Evolutionary conservation across 768 basidiomycete genomes (phyloP).

Genomic region (Macrolepiota albuminosa): DNA sequence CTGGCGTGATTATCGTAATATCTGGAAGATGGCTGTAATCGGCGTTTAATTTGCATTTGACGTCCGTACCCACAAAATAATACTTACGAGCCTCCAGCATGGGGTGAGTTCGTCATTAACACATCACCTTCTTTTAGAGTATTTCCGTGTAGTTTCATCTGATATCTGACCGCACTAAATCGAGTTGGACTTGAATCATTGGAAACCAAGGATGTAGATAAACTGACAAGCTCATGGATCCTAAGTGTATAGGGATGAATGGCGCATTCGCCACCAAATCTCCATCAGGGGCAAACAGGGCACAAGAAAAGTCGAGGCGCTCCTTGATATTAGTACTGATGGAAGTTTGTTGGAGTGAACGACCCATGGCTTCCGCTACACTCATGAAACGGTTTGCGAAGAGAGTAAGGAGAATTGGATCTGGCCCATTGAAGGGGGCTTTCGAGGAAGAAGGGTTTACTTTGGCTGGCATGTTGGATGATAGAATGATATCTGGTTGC

Average conservation of each 20-base stretch:
- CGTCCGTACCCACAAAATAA: background rate
- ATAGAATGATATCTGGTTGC: background rate
- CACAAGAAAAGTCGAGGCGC: slow-evolving; percentile 91
- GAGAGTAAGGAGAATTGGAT: slow-evolving; percentile 84
- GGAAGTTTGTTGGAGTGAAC: slow-evolving; percentile 84
- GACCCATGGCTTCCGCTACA: slow-evolving; percentile 94
- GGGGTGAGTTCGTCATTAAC: slow-evolving; percentile 87
- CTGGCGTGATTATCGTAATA: slow-evolving; percentile 92
- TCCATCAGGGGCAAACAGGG: slow-evolving; percentile 91
- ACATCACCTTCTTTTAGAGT: slow-evolving; percentile 87
- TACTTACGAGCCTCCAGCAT: slow-evolving; percentile 82
- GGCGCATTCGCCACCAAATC: slow-evolving; percentile 94
- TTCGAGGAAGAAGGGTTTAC: slow-evolving; percentile 7
- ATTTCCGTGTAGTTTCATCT: slow-evolving; percentile 73
- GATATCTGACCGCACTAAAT: slow-evolving; percentile 78
- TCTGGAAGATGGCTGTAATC: slow-evolving; percentile 49
- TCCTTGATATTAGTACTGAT: slow-evolving; percentile 97
- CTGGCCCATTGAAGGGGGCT: slow-evolving; percentile 45
- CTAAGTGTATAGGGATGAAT: slow-evolving; percentile 83
- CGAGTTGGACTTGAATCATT: background rate
- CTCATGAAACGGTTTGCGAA: slow-evolving; percentile 98
- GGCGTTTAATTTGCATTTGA: background rate
- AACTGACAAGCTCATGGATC: slow-evolving; percentile 87
- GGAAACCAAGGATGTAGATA: background rate
- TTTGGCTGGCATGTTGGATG: background rate